phyloP scores from a whole-genome alignment of 805 yeast species.

The Kluyveromyces lactis region DNA sequence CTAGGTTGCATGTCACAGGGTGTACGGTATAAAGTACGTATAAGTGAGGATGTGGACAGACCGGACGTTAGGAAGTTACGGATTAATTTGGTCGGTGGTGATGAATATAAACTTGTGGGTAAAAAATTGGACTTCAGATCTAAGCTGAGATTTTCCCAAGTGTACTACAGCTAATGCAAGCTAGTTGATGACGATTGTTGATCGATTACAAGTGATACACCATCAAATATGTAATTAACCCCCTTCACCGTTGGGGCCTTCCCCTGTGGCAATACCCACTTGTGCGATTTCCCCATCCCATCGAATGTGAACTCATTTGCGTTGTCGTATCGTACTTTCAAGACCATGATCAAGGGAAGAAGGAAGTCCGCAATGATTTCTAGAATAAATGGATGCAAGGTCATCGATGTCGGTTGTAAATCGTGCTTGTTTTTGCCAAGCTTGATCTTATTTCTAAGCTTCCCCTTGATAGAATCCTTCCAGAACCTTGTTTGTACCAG shows the following conservation, averaged over 20 bases:
- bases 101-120: constrained; percentile 43
- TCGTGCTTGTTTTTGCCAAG: neutral
- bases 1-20: constrained; percentile 15
- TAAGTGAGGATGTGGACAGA: constrained; percentile 17
- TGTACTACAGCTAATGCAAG: constrained; percentile 14
- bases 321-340: constrained; percentile 22
- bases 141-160: constrained; percentile 37
- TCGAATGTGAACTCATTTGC: constrained; percentile 25
- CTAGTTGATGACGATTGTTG: neutral
- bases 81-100: constrained; percentile 33
- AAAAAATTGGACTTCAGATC: constrained; percentile 34
- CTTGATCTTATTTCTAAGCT: neutral
- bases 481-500: constrained; percentile 4
- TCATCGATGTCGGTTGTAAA: neutral
- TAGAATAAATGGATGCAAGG: constrained; percentile 19
- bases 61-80: constrained; percentile 23
- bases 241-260: constrained; percentile 18
- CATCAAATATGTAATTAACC: constrained; percentile 18
- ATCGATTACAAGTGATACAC: constrained; percentile 1
- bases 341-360: constrained; percentile 19
- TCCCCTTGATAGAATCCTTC: neutral
- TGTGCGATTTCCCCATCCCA: constrained; percentile 13
- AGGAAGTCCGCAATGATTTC: constrained; percentile 21
- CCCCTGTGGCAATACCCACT: constrained; percentile 20
- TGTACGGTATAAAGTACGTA: constrained; percentile 16